Evolutionary conservation across 306 rosid species (phyloP).

Genomic region (Adenanthera pavonina): DNA sequence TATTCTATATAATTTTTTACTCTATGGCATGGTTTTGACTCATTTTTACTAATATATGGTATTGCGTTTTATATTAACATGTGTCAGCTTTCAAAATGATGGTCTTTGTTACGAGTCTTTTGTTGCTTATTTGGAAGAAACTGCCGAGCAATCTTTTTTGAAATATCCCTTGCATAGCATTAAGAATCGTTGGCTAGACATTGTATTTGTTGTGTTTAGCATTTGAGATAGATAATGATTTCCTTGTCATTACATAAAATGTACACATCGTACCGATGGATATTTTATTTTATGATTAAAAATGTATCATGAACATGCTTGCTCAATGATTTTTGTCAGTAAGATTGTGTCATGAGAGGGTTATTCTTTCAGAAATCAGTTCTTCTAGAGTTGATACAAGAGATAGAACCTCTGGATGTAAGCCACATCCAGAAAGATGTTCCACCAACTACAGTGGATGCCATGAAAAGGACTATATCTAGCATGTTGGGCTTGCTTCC

Average conservation of each 20-base stretch:
- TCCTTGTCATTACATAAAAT: neutral
- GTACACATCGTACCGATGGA: neutral
- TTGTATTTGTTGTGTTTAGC: neutral
- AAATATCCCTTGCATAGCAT: neutral
- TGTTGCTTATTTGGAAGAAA: neutral
- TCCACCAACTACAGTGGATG: slow-evolving; percentile 81
- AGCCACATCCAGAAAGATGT: slow-evolving; percentile 89
- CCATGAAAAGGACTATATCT: slow-evolving; percentile 94
- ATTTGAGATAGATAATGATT: slow-evolving; percentile 4
- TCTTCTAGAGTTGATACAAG: slow-evolving; percentile 77
- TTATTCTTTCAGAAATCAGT: slow-evolving; percentile 62
- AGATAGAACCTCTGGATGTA: slow-evolving; percentile 92
- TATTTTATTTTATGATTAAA: neutral
- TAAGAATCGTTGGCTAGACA: neutral
- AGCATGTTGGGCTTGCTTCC: slow-evolving; percentile 98
- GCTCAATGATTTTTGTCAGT: slow-evolving; percentile 23
- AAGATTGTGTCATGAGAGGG: neutral
- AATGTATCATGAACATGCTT: neutral
- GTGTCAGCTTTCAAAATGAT: neutral
- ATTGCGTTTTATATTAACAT: neutral
- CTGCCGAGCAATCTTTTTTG: neutral
- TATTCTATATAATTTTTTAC: neutral
- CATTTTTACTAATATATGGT: neutral
- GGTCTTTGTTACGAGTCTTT: neutral
- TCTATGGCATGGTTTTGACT: neutral